These are phyloP conservation scores for Phytophthora pisi DNA, from an alignment of 352 stramenopile genomes.

Conservation along the genomic window DNA sequence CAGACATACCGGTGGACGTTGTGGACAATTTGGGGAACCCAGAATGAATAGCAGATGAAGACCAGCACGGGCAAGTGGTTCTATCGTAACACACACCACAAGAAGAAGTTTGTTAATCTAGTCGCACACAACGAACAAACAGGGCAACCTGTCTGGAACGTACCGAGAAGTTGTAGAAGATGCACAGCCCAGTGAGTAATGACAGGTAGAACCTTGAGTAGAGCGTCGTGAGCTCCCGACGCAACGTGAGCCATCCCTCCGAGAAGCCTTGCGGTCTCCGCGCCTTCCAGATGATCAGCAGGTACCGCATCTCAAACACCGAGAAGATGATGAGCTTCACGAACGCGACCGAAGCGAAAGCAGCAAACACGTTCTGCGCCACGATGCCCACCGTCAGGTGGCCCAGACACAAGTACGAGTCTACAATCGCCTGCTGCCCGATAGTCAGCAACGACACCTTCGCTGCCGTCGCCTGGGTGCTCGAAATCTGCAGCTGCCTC, in stretches of 20 bases:
- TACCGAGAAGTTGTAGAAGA: slow-evolving; percentile 93
- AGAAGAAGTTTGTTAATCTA: slow-evolving; percentile 5
- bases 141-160: slow-evolving; percentile 11
- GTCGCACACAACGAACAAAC: neutral
- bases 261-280: slow-evolving; percentile 86
- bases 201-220: slow-evolving; percentile 97
- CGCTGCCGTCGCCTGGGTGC: slow-evolving; percentile 82
- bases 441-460: slow-evolving; percentile 86
- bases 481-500: slow-evolving; percentile 82
- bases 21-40: slow-evolving; percentile 97
- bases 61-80: slow-evolving; percentile 90
- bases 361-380: slow-evolving; percentile 94
- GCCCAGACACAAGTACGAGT: slow-evolving; percentile 95
- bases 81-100: slow-evolving; percentile 35
- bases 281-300: slow-evolving; percentile 97
- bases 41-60: slow-evolving; percentile 97
- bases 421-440: slow-evolving; percentile 87
- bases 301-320: slow-evolving; percentile 98
- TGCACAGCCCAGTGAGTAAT: slow-evolving; percentile 88
- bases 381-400: slow-evolving; percentile 96
- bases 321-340: slow-evolving; percentile 99
- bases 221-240: slow-evolving; percentile 93
- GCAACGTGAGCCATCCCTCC: slow-evolving; percentile 88
- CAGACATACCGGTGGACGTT: slow-evolving; percentile 88
- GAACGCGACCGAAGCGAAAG: slow-evolving; percentile 96